Percentiles rank a stretch among this genome's conserved stretches.
These are phyloP conservation scores for Chlorella sp. DNA, from an alignment of 139 green algal genomes.

Conservation along the genomic window DNA sequence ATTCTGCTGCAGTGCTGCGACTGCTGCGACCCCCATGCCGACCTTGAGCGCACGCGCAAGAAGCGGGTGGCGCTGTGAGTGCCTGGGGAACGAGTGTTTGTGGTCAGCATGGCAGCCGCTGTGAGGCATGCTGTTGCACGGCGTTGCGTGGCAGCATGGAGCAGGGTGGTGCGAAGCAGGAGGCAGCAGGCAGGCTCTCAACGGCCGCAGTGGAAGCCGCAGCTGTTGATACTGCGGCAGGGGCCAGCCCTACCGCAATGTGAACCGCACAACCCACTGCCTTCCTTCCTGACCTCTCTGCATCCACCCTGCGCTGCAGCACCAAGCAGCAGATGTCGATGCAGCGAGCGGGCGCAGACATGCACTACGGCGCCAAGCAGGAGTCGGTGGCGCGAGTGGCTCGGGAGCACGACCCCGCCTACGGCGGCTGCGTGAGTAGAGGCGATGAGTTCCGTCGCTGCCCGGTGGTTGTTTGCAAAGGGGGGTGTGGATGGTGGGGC, in stretches of 20 bases:
- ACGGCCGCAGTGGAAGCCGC: too few species aligned
- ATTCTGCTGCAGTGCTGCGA: slow-evolving; percentile 45
- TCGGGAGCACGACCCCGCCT: slow-evolving; percentile 14
- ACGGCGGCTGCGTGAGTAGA: slow-evolving; percentile 18
- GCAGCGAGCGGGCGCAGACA: background rate
- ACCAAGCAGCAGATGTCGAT: background rate
- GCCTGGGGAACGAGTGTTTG: background rate
- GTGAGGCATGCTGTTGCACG: too few species aligned
- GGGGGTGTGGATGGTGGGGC: too few species aligned
- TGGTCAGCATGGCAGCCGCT: too few species aligned
- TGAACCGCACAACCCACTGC: too few species aligned
- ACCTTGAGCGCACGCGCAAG: slow-evolving; percentile 22
- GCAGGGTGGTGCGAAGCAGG: too few species aligned
- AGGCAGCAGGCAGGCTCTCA: too few species aligned
- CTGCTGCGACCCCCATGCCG: slow-evolving; percentile 30
- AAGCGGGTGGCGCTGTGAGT: slow-evolving; percentile 27
- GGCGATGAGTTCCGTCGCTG: background rate
- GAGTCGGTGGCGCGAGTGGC: slow-evolving; percentile 3
- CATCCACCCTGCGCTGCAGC: background rate
- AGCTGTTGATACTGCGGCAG: too few species aligned
- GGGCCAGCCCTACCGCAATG: too few species aligned
- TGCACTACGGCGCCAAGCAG: slow-evolving; percentile 23
- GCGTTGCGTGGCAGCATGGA: too few species aligned
- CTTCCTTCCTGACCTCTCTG: background rate
- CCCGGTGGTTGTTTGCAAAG: too few species aligned